Conservation (phyloP, 306 rosid genomes). For the Hippophae tibetana region DNA sequence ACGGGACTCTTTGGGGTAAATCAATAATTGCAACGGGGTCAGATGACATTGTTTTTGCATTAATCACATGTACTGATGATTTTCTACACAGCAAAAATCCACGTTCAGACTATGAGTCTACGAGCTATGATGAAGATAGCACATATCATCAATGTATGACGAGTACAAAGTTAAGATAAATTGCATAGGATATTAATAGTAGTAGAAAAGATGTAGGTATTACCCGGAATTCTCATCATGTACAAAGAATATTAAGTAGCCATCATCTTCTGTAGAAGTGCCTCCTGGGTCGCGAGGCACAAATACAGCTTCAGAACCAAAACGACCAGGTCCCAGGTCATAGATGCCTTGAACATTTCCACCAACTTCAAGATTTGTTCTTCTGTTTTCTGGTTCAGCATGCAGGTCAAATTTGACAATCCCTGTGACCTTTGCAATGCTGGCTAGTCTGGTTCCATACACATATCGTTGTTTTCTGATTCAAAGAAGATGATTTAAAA, state of each 20-base stretch:
- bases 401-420: constrained; percentile 79
- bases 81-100: constrained; percentile 40
- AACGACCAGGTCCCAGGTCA: constrained; percentile 72
- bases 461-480: constrained; percentile 72
- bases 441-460: constrained; percentile 68
- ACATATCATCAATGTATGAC: no score
- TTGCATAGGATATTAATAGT: background rate
- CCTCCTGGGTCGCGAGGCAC: constrained; percentile 64
- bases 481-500: constrained; percentile 3
- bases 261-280: constrained; percentile 86
- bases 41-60: constrained; percentile 84
- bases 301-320: constrained; percentile 81
- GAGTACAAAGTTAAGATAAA: no score
- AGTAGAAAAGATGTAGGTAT: constrained; percentile 7
- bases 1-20: constrained; percentile 79
- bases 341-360: constrained; percentile 70
- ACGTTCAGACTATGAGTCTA: constrained; percentile 7
- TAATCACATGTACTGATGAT: constrained; percentile 54
- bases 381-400: constrained; percentile 52
- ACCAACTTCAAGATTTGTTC: constrained; percentile 64
- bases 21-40: constrained; percentile 83
- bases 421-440: constrained; percentile 62
- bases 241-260: constrained; percentile 74
- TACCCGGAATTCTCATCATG: constrained; percentile 80
- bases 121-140: no score